These are phyloP conservation scores for Meyerozyma sp. DNA, from an alignment of 1,139 yeast genomes.

Conservation along the genomic window DNA sequence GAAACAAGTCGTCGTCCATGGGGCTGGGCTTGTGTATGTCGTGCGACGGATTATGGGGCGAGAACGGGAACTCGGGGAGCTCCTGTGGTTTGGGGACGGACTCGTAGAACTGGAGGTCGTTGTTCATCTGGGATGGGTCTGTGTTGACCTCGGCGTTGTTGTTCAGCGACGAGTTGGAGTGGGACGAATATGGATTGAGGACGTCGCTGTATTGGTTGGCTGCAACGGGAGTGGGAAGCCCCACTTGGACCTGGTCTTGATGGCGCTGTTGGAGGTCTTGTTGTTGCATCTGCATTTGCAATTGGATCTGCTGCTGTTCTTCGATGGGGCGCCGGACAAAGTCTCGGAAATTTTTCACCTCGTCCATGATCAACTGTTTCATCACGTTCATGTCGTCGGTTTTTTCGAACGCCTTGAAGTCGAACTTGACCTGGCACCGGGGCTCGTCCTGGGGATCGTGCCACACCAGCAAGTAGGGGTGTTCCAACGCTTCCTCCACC, in stretches of 20 bases:
- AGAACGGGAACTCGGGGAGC: constrained; percentile 34
- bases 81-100: constrained; percentile 46
- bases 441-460: constrained; percentile 97
- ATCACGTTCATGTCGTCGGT: constrained; percentile 76
- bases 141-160: constrained; percentile 28
- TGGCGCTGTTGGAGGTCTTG: constrained; percentile 20
- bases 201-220: constrained; percentile 7
- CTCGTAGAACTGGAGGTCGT: constrained; percentile 26
- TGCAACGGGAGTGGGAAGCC: neutral
- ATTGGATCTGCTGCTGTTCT: constrained; percentile 52
- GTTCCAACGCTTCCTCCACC: constrained; percentile 83
- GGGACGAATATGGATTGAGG: constrained; percentile 5
- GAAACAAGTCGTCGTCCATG: constrained; percentile 24
- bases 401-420: constrained; percentile 78
- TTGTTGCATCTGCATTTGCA: constrained; percentile 32
- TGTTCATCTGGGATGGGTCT: constrained; percentile 18
- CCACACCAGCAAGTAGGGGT: constrained; percentile 89
- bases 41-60: constrained; percentile 11
- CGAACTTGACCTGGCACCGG: constrained; percentile 74
- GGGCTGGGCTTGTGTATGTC: constrained; percentile 7
- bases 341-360: constrained; percentile 74
- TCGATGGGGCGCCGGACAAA: constrained; percentile 74
- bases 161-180: neutral
- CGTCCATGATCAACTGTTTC: constrained; percentile 74
- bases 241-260: constrained; percentile 6